Percentiles rank a stretch among this genome's conserved stretches.
Conservation (phyloP, 2,329 filamentous ascomycete species). For the Colletotrichum sp. region DNA sequence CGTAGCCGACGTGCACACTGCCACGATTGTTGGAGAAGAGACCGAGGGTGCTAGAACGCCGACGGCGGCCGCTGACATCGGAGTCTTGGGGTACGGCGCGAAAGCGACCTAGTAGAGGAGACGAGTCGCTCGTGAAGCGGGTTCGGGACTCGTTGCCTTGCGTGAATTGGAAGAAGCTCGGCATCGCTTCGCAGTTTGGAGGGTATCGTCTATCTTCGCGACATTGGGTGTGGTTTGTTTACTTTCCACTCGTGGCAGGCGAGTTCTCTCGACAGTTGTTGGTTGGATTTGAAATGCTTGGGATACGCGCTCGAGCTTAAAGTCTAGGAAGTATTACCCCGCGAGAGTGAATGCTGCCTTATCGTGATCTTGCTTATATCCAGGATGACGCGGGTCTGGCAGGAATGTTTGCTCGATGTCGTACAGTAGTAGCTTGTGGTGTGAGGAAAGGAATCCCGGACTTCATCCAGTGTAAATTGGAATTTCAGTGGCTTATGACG, state of each 20-base stretch:
- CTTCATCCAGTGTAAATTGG: conserved; percentile 10
- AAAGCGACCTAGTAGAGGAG: conserved; percentile 69
- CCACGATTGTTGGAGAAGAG: conserved; percentile 41
- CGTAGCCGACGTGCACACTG: conserved; percentile 64
- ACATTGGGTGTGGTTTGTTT: conserved; percentile 16
- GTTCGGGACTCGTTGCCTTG: conserved; percentile 66
- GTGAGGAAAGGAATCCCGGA: conserved; percentile 10
- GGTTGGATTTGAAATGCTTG: neutral
- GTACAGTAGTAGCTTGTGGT: neutral
- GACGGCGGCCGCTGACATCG: conserved; percentile 28
- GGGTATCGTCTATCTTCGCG: neutral
- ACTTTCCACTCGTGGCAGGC: neutral
- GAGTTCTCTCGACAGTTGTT: neutral
- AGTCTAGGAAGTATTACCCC: neutral
- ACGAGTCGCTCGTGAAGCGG: conserved; percentile 56
- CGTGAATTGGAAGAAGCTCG: conserved; percentile 71
- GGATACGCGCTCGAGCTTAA: neutral
- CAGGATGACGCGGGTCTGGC: neutral
- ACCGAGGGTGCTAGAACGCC: conserved; percentile 35
- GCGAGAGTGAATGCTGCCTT: neutral
- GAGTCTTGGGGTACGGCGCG: conserved; percentile 61
- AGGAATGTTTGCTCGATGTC: conserved; percentile 1
- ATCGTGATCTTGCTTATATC: neutral
- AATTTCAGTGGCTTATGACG: conserved; percentile 3
- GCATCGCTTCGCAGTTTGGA: conserved; percentile 48